Evolutionary conservation across 192 early-diverging fungal genomes (phyloP).

Genomic region (Entrophospora sp.): DNA sequence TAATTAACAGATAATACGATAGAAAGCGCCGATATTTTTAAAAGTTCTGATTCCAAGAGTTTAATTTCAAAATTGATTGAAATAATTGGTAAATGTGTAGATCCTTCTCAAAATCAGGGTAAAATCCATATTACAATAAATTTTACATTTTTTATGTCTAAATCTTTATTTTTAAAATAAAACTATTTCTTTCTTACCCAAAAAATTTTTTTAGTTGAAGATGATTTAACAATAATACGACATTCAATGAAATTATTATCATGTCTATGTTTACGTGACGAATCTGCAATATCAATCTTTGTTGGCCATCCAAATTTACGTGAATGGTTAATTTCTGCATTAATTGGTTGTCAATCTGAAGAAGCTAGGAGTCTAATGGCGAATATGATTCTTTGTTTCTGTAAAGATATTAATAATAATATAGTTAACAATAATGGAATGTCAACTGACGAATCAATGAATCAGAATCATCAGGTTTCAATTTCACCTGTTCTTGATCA

Average conservation of each 20-base stretch:
- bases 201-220: conserved; percentile 5
- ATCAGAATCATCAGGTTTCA: neutral
- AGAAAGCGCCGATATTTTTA: neutral
- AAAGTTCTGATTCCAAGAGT: neutral
- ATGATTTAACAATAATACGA: conserved; percentile 18
- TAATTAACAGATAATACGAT: neutral
- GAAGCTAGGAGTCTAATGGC: conserved; percentile 14
- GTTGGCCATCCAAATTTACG: conserved; percentile 3
- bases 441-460: too few species aligned
- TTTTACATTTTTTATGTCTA: neutral
- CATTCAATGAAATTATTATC: conserved; percentile 16
- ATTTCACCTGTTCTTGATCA: conserved; percentile 8
- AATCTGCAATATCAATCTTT: conserved; percentile 11
- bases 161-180: neutral
- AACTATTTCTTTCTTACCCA: neutral
- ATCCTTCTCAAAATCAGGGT: conserved; percentile 18
- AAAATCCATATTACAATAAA: too few species aligned
- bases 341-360: conserved; percentile 15
- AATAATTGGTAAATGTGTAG: conserved; percentile 8
- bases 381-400: conserved; percentile 10
- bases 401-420: conserved; percentile 1
- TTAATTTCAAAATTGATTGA: conserved; percentile 14
- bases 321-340: conserved; percentile 17
- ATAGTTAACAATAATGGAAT: too few species aligned
- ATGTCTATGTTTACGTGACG: conserved; percentile 17